Conservation (phyloP, 805 yeast genomes). For the Teunomyces cretensis region DNA sequence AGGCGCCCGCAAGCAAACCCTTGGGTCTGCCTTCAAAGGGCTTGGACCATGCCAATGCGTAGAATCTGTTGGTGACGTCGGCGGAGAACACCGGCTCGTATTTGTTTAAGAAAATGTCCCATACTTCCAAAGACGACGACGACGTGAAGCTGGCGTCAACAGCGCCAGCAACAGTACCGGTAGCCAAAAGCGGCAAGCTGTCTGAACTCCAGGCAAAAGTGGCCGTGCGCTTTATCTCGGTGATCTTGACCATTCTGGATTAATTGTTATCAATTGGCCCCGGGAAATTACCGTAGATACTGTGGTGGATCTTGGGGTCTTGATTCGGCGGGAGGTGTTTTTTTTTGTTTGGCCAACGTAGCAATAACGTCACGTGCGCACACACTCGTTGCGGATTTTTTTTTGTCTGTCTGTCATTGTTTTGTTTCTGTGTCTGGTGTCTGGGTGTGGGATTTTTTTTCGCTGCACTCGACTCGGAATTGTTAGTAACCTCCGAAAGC, state of each 20-base stretch:
- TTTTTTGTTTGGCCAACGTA: background rate
- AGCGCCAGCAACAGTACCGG: slow-evolving; percentile 96
- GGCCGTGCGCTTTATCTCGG: slow-evolving; percentile 81
- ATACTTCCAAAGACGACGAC: slow-evolving; percentile 72
- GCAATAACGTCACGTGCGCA: background rate
- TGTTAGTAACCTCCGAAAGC: background rate
- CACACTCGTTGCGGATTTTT: background rate
- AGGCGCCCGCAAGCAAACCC: slow-evolving; percentile 79
- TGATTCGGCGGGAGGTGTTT: background rate
- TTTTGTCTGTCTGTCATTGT: background rate
- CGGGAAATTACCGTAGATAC: background rate
- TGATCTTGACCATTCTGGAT: slow-evolving; percentile 67
- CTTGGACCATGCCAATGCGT: slow-evolving; percentile 82
- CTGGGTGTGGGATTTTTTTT: background rate
- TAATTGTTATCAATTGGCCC: background rate
- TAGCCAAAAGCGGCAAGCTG: slow-evolving; percentile 70
- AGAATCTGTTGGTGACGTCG: slow-evolving; percentile 47
- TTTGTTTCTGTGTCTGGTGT: background rate
- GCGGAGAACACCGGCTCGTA: slow-evolving; percentile 36
- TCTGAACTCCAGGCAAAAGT: slow-evolving; percentile 96
- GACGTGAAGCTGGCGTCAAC: slow-evolving; percentile 86
- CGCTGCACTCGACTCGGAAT: background rate
- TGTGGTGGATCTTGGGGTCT: background rate
- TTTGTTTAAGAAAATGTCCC: slow-evolving; percentile 57
- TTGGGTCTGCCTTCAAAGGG: slow-evolving; percentile 48